Percentiles rank a stretch among this genome's conserved stretches.
phyloP scores from a whole-genome alignment of 805 yeast species.

The Candida dendrica region DNA sequence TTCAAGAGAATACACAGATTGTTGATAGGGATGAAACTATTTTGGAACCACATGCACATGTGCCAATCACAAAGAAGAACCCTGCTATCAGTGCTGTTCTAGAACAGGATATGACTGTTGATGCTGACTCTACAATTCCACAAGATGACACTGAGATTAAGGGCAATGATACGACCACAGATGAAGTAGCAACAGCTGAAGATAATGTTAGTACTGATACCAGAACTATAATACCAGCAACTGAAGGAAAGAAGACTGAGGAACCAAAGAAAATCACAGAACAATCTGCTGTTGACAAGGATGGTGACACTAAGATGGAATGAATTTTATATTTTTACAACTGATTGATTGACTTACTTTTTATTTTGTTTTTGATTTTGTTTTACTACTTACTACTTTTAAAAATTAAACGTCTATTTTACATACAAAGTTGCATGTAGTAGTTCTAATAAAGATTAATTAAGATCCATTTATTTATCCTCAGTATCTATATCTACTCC shows the following conservation, averaged over 20 bases:
- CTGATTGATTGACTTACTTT: background rate
- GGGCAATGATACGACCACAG: conserved; percentile 34
- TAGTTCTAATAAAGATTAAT: no score
- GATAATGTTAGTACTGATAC: conserved; percentile 8
- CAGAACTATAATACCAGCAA: conserved; percentile 11
- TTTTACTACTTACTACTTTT: background rate
- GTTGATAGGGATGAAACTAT: conserved; percentile 16
- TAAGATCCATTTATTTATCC: background rate
- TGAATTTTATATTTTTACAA: conserved; percentile 2
- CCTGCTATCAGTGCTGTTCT: conserved; percentile 16
- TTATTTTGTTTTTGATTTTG: background rate
- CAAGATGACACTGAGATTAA: conserved; percentile 40
- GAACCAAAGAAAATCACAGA: background rate
- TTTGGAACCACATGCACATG: conserved; percentile 6
- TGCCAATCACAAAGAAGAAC: conserved; percentile 10
- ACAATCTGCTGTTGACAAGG: conserved; percentile 17
- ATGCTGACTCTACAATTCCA: conserved; percentile 42
- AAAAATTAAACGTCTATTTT: no score
- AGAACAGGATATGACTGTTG: conserved; percentile 26
- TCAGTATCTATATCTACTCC: conserved; percentile 81
- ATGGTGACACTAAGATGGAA: conserved; percentile 26
- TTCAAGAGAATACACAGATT: conserved; percentile 10
- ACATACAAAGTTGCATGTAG: no score
- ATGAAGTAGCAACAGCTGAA: conserved; percentile 36
- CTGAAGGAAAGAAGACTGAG: conserved; percentile 3